A percentile compares a stretch with the other conserved stretches of the same genome.
phyloP scores from a whole-genome alignment of 805 yeast genomes.

The Yarrowia yakushimensis region DNA sequence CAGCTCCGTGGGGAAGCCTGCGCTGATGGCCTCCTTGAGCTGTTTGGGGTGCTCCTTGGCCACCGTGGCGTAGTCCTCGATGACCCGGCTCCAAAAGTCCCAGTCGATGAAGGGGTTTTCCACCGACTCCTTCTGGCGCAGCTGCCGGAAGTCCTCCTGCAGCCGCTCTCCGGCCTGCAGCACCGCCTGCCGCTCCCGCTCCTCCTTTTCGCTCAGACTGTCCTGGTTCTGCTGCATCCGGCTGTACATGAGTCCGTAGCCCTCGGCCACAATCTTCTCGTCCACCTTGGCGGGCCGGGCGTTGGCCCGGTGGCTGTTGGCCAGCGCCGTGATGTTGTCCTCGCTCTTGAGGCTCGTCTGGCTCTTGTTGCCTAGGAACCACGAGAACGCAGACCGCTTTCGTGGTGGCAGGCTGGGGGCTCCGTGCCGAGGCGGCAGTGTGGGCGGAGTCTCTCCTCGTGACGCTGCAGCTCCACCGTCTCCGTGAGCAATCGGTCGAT shows the following conservation, averaged over 20 bases:
- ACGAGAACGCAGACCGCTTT: conserved; percentile 21
- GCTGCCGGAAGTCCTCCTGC: conserved; percentile 17
- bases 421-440: conserved; percentile 36
- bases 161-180: background rate
- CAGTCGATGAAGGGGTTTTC: conserved; percentile 33
- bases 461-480: background rate
- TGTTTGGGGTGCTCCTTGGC: conserved; percentile 59
- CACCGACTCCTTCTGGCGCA: conserved; percentile 1
- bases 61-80: conserved; percentile 67
- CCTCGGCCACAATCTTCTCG: conserved; percentile 15
- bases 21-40: conserved; percentile 58
- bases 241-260: conserved; percentile 17
- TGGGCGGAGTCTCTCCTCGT: conserved; percentile 29
- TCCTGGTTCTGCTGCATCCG: conserved; percentile 22
- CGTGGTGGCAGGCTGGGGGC: conserved; percentile 30
- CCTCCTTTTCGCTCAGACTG: conserved; percentile 17
- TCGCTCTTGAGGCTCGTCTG: conserved; percentile 23
- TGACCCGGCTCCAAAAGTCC: conserved; percentile 82
- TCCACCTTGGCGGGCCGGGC: conserved; percentile 13
- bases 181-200: conserved; percentile 21
- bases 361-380: conserved; percentile 24
- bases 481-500: conserved; percentile 15
- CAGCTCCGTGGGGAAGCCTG: conserved; percentile 80
- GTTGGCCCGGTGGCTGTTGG: conserved; percentile 5
- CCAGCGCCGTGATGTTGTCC: conserved; percentile 5